Evolutionary conservation across 202 grass and related monocot species (phyloP).

Genomic region (Digitaria exilis): DNA sequence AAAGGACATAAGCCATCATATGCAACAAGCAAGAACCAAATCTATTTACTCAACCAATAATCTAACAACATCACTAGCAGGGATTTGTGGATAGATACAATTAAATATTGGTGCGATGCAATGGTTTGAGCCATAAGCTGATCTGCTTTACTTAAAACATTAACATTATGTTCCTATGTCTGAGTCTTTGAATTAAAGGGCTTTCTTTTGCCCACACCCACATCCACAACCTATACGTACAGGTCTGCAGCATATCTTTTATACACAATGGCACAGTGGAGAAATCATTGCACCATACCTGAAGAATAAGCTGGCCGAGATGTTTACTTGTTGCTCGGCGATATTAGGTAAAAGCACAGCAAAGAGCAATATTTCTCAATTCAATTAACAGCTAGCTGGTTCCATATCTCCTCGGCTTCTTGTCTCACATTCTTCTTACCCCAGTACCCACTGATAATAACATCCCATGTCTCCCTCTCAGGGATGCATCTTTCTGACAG

Average conservation of each 20-base stretch:
- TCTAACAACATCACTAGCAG: neutral
- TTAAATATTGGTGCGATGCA: neutral
- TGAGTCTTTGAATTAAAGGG: neutral
- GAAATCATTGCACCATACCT: constrained; percentile 31
- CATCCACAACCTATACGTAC: neutral
- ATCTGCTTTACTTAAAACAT: neutral
- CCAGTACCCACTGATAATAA: constrained; percentile 65
- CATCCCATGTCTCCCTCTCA: constrained; percentile 66
- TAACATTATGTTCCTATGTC: neutral
- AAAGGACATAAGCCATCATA: constrained; percentile 8
- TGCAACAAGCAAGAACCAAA: constrained; percentile 8
- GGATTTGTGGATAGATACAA: neutral
- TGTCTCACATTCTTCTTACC: constrained; percentile 56
- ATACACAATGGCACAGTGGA: neutral
- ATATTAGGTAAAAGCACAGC: constrained; percentile 2
- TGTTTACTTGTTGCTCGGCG: neutral
- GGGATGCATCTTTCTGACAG: constrained; percentile 73
- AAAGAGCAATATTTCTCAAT: constrained; percentile 25
- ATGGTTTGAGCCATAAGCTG: constrained; percentile 3
- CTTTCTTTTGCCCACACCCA: neutral
- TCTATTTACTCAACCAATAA: constrained; percentile 18
- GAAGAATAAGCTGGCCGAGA: neutral
- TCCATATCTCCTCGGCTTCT: constrained; percentile 48
- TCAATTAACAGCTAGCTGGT: constrained; percentile 45
- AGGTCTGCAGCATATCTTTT: neutral